Evolutionary conservation across 2,329 filamentous ascomycete species (phyloP), one percentile per base, ranked within the genome.

Genomic region (Ceratocystis lukuohia): DNA sequence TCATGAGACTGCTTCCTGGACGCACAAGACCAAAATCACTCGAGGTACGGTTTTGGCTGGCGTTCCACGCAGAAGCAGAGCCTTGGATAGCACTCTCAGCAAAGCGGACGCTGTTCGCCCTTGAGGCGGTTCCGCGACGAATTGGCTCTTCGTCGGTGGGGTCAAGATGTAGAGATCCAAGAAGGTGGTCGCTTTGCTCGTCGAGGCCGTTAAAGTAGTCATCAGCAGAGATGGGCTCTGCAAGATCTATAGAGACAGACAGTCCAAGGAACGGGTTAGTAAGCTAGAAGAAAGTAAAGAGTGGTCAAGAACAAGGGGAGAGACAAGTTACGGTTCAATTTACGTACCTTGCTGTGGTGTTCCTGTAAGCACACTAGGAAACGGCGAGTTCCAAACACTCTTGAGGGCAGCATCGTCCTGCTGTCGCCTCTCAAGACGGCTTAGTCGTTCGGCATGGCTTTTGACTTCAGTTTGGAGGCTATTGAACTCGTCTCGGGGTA

Each of bases 61-160:
- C 77, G 48, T 87, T 87, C 84, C 94, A 95, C 74, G 91, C 83
- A 7, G 84, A 91, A 61, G 90, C 88, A 8, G 84, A 91, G 61
- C 90, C 88, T 71, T 96, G 91, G 71, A 96, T 85, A 15, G 93
- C 92, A 73, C 91, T 96, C 74, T 97, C 93, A 73, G 97, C 94
- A 72, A 99, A 99, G 46, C 94, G 89, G 71, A 99, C 94, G 73
- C 94, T 97, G 74, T 97, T 97, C 61, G 94, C 93, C 71, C 94
- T 84, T 20, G 94, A 99, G 20, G 91, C 88, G 22, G 89, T 90
- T 65, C 94, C 90, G 69, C 93, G 84, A 46, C 91, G 85, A 67
- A 91, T 86, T 41, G 89, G 89, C 73, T 92, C 88, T 69, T 97
- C 91, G 69, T 96, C 92, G 4, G 87, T 83, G 70, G 77, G 76